A percentile compares a stretch with the other conserved stretches of the same genome.
Conservation (phyloP, 116 monocot species). For the Phalaenopsis hybrid region DNA sequence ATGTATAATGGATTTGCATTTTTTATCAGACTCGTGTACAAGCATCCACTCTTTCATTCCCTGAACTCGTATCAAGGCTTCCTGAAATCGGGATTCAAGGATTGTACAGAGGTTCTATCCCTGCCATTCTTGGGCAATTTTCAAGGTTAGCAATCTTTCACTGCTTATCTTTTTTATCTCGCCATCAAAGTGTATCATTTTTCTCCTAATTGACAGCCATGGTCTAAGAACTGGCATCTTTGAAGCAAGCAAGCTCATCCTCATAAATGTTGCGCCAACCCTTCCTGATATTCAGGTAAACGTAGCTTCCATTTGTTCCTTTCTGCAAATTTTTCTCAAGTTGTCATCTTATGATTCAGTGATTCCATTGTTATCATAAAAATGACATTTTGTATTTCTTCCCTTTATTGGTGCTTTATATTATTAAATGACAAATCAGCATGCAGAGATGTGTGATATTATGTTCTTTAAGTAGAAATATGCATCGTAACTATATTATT, state of each 20-base stretch:
- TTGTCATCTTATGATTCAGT: not conserved
- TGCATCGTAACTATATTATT: too few relatives aligned
- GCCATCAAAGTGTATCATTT: not conserved
- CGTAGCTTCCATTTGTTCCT: not conserved
- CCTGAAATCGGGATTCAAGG: conserved; percentile 86
- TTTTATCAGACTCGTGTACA: conserved; percentile 82
- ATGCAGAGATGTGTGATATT: not conserved
- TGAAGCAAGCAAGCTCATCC: conserved; percentile 89
- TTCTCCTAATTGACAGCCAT: conserved; percentile 45
- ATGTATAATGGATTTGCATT: not conserved
- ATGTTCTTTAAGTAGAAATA: not conserved
- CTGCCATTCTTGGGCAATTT: conserved; percentile 97
- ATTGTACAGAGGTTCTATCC: conserved; percentile 90
- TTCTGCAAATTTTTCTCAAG: not conserved
- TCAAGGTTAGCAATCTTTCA: conserved; percentile 56
- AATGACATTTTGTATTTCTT: not conserved
- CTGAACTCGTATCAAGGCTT: conserved; percentile 78
- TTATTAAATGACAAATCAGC: not conserved
- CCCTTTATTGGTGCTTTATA: not conserved
- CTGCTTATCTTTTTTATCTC: not conserved
- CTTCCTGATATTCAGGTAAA: conserved; percentile 93
- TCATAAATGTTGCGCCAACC: conserved; percentile 79
- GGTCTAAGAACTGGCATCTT: conserved; percentile 95
- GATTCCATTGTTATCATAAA: not conserved
- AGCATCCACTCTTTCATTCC: conserved; percentile 94